These are phyloP conservation scores for Geranium brycei DNA, from an alignment of 345 rosid genomes.

Conservation along the genomic window DNA sequence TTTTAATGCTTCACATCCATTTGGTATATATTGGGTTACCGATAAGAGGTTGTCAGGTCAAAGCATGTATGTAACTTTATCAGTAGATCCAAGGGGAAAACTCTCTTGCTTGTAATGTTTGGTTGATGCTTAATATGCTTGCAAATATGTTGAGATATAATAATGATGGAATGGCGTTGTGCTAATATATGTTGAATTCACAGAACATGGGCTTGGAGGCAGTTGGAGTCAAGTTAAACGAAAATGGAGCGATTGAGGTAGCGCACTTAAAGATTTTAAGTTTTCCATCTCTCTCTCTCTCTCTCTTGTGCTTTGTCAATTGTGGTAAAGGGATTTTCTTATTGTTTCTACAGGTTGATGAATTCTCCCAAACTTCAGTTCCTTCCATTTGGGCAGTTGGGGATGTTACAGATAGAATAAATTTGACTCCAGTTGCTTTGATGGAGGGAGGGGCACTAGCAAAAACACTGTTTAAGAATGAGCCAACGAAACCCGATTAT, in stretches of 20 bases:
- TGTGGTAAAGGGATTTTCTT: slow-evolving; percentile 3
- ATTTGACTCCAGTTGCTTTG: slow-evolving; percentile 96
- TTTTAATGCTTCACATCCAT: not conserved
- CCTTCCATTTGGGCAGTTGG: slow-evolving; percentile 98
- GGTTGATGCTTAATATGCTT: too few relatives aligned
- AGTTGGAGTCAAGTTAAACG: slow-evolving; percentile 54
- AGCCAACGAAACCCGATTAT: slow-evolving; percentile 82
- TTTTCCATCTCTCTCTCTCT: not conserved
- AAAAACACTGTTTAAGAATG: slow-evolving; percentile 58
- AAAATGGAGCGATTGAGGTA: slow-evolving; percentile 93
- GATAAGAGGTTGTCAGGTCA: too few relatives aligned
- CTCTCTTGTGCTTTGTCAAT: not conserved
- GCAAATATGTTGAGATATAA: too few relatives aligned
- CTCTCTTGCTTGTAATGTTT: too few relatives aligned
- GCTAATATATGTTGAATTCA: slow-evolving; percentile 14
- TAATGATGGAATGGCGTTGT: slow-evolving; percentile 8
- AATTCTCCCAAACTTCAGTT: slow-evolving; percentile 66
- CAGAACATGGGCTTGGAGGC: slow-evolving; percentile 87
- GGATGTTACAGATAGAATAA: slow-evolving; percentile 84
- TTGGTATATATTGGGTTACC: too few relatives aligned
- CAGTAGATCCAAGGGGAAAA: too few relatives aligned
- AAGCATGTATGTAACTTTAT: too few relatives aligned
- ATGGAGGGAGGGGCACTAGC: slow-evolving; percentile 99
- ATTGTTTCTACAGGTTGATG: slow-evolving; percentile 58
- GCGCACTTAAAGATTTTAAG: slow-evolving; percentile 1